These are phyloP conservation scores for Rutstroemia sp. DNA, from an alignment of 2,329 filamentous ascomycete genomes.

Conservation along the genomic window DNA sequence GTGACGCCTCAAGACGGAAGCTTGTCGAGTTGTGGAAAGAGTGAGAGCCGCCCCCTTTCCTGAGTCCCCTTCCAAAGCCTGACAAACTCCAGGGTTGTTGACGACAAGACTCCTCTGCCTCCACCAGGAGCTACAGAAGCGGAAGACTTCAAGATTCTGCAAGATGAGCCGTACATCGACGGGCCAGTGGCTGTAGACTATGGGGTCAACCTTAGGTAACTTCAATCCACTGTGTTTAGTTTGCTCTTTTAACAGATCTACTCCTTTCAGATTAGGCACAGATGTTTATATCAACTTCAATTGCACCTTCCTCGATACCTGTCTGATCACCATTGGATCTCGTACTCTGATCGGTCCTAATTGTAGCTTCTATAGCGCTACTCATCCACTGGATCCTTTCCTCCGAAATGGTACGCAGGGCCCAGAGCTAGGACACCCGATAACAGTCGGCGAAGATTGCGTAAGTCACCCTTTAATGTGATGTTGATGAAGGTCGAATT, in stretches of 20 bases:
- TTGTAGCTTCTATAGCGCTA: conserved; percentile 66
- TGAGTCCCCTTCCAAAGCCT: conserved; percentile 7
- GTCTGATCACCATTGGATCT: conserved; percentile 64
- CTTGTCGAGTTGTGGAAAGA: conserved; percentile 63
- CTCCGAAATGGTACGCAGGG: conserved; percentile 68
- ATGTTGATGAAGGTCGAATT: no score
- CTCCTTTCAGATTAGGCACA: conserved; percentile 45
- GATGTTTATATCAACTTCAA: conserved; percentile 72
- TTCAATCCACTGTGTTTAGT: background rate
- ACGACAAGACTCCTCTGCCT: conserved; percentile 57
- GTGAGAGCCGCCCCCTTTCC: conserved; percentile 39
- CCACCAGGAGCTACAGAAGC: conserved; percentile 46
- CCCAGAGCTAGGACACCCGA: conserved; percentile 66
- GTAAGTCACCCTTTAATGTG: background rate
- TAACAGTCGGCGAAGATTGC: conserved; percentile 72
- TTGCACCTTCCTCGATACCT: conserved; percentile 71
- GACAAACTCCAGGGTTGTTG: conserved; percentile 34
- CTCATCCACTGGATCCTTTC: conserved; percentile 69
- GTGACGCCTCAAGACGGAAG: conserved; percentile 51
- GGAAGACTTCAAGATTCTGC: conserved; percentile 58
- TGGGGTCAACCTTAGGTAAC: conserved; percentile 61
- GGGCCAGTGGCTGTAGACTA: conserved; percentile 68
- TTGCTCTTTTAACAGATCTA: conserved; percentile 4
- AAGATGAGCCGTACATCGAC: conserved; percentile 61
- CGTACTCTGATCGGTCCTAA: conserved; percentile 75